These are phyloP conservation scores for Houttuynia cordata DNA, from an alignment of 164 flowering plant genomes.

Conservation along the genomic window DNA sequence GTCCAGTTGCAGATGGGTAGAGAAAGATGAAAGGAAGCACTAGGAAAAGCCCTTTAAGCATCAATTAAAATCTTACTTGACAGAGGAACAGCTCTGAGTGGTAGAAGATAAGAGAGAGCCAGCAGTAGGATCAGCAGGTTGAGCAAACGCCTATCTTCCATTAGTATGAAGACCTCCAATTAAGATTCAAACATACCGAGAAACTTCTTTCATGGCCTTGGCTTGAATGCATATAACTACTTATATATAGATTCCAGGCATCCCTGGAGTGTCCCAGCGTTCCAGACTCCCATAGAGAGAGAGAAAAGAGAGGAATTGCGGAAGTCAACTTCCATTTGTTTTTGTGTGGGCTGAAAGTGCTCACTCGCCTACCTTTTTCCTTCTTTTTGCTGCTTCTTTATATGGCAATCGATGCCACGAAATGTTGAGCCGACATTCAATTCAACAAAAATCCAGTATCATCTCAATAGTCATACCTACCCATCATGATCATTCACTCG, in stretches of 20 bases:
- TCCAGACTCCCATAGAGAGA: too few relatives aligned
- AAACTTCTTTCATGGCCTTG: not conserved
- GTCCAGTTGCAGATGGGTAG: not conserved
- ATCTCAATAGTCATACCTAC: too few relatives aligned
- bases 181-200: too few relatives aligned
- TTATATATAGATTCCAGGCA: not conserved
- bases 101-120: slow-evolving; percentile 19
- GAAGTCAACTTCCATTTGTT: slow-evolving; percentile 1
- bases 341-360: not conserved
- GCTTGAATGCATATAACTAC: not conserved
- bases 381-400: slow-evolving; percentile 1
- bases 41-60: not conserved
- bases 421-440: too few relatives aligned
- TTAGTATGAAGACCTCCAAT: slow-evolving; percentile 1
- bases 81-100: slow-evolving; percentile 22
- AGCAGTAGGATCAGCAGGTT: slow-evolving; percentile 18
- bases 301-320: not conserved
- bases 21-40: too few relatives aligned
- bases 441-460: too few relatives aligned
- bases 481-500: too few relatives aligned
- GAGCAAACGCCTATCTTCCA: slow-evolving; percentile 19
- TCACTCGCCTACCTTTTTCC: slow-evolving; percentile 1
- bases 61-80: slow-evolving; percentile 14
- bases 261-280: not conserved
- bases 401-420: slow-evolving; percentile 1